These are phyloP conservation scores for Grosmannia clavigera DNA, from an alignment of 2,329 filamentous ascomycete species.

Conservation along the genomic window DNA sequence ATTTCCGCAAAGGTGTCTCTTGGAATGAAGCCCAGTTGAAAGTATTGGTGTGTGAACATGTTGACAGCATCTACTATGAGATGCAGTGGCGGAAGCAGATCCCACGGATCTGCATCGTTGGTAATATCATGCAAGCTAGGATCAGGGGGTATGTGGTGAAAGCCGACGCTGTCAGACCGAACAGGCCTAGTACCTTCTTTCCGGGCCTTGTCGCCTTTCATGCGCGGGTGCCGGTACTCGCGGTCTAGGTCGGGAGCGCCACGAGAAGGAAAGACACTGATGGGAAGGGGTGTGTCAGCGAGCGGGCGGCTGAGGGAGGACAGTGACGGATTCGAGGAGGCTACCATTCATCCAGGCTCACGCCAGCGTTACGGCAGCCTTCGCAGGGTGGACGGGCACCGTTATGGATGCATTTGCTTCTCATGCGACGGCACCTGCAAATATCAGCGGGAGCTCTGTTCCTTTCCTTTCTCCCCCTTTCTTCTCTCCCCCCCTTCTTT, in stretches of 20 bases:
- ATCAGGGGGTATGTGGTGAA: not conserved
- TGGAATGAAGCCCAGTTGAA: slow-evolving; percentile 47
- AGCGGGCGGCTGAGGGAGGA: not conserved
- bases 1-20: slow-evolving; percentile 36
- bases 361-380: slow-evolving; percentile 37
- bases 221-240: slow-evolving; percentile 42
- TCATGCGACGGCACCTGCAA: slow-evolving; percentile 13
- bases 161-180: not conserved
- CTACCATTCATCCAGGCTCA: slow-evolving; percentile 37
- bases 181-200: slow-evolving; percentile 16
- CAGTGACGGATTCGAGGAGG: slow-evolving; percentile 5
- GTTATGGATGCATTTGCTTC: slow-evolving; percentile 14
- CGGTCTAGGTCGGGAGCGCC: slow-evolving; percentile 43
- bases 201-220: slow-evolving; percentile 31
- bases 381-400: slow-evolving; percentile 25
- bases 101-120: slow-evolving; percentile 30
- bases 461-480: not conserved
- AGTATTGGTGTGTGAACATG: slow-evolving; percentile 42
- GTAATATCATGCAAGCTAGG: not conserved
- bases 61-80: slow-evolving; percentile 40
- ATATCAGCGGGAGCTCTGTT: not conserved
- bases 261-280: slow-evolving; percentile 37
- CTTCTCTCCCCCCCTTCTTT: too few species aligned
- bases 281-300: not conserved
- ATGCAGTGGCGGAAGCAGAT: slow-evolving; percentile 33